Evolutionary conservation across 2,329 filamentous ascomycete species (phyloP).

Genomic region (Ophiostoma piceae): DNA sequence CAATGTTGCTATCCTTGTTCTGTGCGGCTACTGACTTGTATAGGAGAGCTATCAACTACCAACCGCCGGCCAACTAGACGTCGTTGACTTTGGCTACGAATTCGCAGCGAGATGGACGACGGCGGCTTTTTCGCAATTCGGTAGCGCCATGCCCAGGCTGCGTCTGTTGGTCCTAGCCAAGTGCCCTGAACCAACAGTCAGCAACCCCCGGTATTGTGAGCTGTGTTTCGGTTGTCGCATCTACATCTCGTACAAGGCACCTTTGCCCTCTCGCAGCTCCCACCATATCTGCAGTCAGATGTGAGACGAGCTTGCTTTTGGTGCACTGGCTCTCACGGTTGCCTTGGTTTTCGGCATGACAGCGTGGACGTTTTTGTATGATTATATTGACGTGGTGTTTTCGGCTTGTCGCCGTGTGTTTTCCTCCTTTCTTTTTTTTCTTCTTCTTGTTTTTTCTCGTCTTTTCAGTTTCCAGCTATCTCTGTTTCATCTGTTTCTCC

Average conservation of each 20-base stretch:
- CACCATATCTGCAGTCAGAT: not conserved
- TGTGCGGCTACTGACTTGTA: slow-evolving; percentile 10
- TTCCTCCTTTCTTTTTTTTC: not conserved
- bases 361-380: slow-evolving; percentile 12
- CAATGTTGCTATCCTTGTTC: not conserved
- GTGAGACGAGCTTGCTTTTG: not conserved
- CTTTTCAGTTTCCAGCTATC: not conserved
- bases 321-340: not conserved
- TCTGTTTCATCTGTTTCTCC: not conserved
- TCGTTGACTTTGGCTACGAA: not conserved
- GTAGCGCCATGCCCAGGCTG: not conserved
- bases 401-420: not conserved
- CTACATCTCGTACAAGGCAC: not conserved
- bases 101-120: not conserved
- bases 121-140: not conserved
- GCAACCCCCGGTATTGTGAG: not conserved
- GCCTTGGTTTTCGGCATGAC: slow-evolving; percentile 3
- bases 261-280: not conserved
- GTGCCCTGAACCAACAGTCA: not conserved
- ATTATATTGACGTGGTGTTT: slow-evolving; percentile 13
- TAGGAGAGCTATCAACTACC: slow-evolving; percentile 80
- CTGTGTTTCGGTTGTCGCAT: not conserved
- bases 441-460: not conserved
- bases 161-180: not conserved
- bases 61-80: slow-evolving; percentile 50